Evolutionary conservation across 1,284 basidiomycete genomes (phyloP).

Genomic region (Rhodofomes roseus): DNA sequence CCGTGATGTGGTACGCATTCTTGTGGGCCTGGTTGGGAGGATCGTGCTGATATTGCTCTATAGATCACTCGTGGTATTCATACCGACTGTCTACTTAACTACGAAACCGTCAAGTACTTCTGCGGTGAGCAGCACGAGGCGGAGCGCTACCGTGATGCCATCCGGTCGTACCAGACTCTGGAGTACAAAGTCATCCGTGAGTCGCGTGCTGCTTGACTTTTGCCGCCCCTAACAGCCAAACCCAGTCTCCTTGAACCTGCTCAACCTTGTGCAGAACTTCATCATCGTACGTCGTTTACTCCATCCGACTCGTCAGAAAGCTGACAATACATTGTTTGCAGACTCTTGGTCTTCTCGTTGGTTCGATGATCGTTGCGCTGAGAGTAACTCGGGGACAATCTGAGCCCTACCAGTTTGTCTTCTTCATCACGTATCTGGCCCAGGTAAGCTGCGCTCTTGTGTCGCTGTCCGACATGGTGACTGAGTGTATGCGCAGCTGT

Average conservation of each 20-base stretch:
- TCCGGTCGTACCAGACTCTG: constrained; percentile 72
- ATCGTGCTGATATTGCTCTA: background rate
- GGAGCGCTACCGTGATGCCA: constrained; percentile 67
- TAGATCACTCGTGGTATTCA: constrained; percentile 74
- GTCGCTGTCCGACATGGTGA: constrained; percentile 1
- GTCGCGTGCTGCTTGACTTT: constrained; percentile 19
- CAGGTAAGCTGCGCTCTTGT: constrained; percentile 47
- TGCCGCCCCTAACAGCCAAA: background rate
- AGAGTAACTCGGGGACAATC: constrained; percentile 53
- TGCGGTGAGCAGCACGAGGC: constrained; percentile 80
- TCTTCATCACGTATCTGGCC: constrained; percentile 77
- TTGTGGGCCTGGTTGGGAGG: background rate
- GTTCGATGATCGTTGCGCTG: constrained; percentile 71
- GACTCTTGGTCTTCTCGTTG: constrained; percentile 74
- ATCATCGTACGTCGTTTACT: constrained; percentile 54
- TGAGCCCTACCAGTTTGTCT: constrained; percentile 59
- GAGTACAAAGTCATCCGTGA: constrained; percentile 73
- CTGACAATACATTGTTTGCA: constrained; percentile 24
- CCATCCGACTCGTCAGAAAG: background rate
- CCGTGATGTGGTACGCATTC: constrained; percentile 53
- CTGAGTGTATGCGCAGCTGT: constrained; percentile 42
- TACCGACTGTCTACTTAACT: constrained; percentile 77
- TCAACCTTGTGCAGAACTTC: constrained; percentile 76
- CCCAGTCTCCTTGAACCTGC: constrained; percentile 64
- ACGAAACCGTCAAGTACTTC: constrained; percentile 86